A percentile compares a stretch with the other conserved stretches of the same genome.
These are phyloP conservation scores for Dioscorea alata DNA, from an alignment of 106 monocot genomes.

Conservation along the genomic window DNA sequence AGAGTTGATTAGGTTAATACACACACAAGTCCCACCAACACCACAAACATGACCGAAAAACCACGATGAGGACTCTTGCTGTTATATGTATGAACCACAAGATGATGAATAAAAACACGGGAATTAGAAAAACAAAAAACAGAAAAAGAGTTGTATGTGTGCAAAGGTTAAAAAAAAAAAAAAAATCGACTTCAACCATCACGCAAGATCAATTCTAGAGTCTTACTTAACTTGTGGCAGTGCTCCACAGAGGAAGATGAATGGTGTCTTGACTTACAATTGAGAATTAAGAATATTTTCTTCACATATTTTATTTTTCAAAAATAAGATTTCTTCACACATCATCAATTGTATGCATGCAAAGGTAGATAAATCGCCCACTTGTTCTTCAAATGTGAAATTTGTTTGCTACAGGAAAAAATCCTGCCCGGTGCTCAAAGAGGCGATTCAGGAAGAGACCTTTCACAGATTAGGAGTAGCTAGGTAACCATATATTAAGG, in stretches of 20 bases:
- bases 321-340: too few species aligned
- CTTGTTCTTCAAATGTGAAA: too few species aligned
- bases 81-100: constrained; percentile 3
- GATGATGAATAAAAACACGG: background rate
- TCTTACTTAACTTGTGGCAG: background rate
- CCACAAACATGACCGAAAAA: constrained; percentile 63
- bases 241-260: background rate
- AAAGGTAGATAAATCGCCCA: too few species aligned
- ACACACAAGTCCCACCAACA: constrained; percentile 29
- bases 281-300: background rate
- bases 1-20: too few species aligned
- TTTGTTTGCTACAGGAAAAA: too few species aligned
- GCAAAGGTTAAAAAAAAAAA: too few species aligned
- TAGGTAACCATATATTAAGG: background rate
- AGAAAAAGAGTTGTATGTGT: too few species aligned
- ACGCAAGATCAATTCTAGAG: background rate
- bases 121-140: background rate
- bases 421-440: too few species aligned
- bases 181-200: background rate
- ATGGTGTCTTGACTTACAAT: background rate
- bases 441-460: background rate
- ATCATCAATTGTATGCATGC: too few species aligned
- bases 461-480: background rate
- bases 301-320: too few species aligned
- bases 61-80: constrained; percentile 39